These are phyloP conservation scores for Dalbergia cochinchinensis DNA, from an alignment of 306 rosid species.

Conservation along the genomic window DNA sequence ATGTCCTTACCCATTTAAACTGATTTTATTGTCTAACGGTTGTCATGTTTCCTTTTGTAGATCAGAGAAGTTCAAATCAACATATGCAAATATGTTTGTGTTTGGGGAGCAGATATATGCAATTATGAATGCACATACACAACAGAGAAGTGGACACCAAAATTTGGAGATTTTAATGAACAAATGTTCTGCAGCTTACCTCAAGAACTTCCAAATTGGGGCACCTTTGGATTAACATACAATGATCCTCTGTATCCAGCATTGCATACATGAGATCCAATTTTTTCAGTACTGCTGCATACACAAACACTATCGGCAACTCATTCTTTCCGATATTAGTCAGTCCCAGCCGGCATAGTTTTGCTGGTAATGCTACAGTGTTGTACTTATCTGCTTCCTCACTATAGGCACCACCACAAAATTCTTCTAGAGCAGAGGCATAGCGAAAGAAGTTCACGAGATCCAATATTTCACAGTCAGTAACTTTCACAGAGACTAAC, in stretches of 20 bases:
- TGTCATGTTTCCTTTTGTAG: neutral
- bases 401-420: constrained; percentile 87
- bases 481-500: constrained; percentile 70
- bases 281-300: constrained; percentile 65
- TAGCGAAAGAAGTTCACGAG: constrained; percentile 71
- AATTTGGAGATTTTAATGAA: constrained; percentile 18
- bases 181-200: constrained; percentile 59
- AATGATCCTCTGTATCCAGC: constrained; percentile 91
- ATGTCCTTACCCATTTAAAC: constrained; percentile 20
- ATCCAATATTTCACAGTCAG: constrained; percentile 77
- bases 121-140: constrained; percentile 5
- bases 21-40: neutral
- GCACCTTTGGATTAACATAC: constrained; percentile 77
- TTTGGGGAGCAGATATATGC: neutral
- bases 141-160: neutral
- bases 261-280: constrained; percentile 88
- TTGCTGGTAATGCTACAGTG: constrained; percentile 66
- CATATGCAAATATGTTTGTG: neutral
- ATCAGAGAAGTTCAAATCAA: constrained; percentile 1
- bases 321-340: constrained; percentile 81
- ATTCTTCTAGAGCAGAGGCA: constrained; percentile 75
- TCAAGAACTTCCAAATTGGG: constrained; percentile 93
- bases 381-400: constrained; percentile 64
- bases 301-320: constrained; percentile 73
- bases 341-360: constrained; percentile 73